Evolutionary conservation across 192 early-diverging fungal genomes (phyloP), one percentile per base, ranked within the genome.

Genomic region (Gigaspora rosea): DNA sequence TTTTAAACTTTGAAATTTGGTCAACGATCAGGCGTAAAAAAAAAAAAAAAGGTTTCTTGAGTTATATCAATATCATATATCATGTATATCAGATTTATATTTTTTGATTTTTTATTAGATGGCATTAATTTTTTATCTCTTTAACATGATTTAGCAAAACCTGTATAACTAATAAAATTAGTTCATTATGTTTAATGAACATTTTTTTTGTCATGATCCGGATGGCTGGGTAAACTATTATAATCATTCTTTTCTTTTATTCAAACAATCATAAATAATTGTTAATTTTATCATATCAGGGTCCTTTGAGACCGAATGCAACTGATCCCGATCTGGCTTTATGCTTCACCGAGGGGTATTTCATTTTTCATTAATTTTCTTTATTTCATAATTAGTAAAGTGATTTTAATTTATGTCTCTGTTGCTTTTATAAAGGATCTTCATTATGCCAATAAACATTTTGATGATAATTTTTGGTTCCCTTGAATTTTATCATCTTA

Each of bases 221-320:
- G 84, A 86, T 72, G 84, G 84, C 51, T 85, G 84, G 84, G 84
- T 85, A 80, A 66, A 52, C 27, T 49, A 69, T 22, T 32, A 80
- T 68, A 20, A 54, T 18, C 47, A 36, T 56, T 15, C 18, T 5
- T 56, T 56, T 15, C 12, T 65, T 66, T 54, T 41, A 35, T 52
- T 11, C 7, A 6, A 36, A 50, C 3, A 11, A n/a, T 69, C 46
- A 16, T 7, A 36, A 78, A 36, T 6, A 57, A 33, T 22, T 27
- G 7, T 22, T 75, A 35, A 13, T 65, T 12, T 47, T 32, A 54
- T 33, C 36, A 50, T 20, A 49, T 41, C 75, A 81, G 80, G 80
- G 80, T 7, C 80, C 80, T 32, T 68, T 57, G 52, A 75, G 73
- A 48, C 52, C 61, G 2, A 10, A 46, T 32, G 20, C 22, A 41